phyloP scores from a whole-genome alignment of 2,329 filamentous ascomycete species.

The Trichophyton rubrum region DNA sequence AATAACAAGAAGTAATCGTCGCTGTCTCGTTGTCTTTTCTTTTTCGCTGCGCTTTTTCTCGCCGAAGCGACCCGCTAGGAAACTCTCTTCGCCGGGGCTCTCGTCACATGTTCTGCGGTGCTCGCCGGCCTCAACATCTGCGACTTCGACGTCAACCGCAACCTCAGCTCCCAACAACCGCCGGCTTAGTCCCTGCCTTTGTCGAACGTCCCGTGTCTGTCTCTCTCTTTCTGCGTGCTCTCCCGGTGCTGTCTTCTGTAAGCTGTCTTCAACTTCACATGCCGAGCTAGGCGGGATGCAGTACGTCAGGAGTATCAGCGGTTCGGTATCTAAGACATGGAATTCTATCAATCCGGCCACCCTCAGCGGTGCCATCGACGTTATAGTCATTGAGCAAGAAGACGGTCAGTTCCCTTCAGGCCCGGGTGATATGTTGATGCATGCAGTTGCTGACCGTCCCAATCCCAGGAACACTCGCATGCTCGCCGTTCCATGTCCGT shows the following conservation, averaged over 20 bases:
- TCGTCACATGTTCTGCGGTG: background rate
- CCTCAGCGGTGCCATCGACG: constrained; percentile 93
- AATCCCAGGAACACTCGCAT: constrained; percentile 52
- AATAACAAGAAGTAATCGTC: background rate
- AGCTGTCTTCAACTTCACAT: background rate
- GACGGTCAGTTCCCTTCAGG: constrained; percentile 49
- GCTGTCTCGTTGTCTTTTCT: background rate
- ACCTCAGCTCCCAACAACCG: too few species aligned
- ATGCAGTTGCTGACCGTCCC: constrained; percentile 8
- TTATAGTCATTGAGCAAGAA: constrained; percentile 93
- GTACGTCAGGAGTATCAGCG: constrained; percentile 91
- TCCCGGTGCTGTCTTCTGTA: background rate
- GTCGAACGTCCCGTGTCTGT: background rate
- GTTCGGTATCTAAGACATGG: constrained; percentile 96
- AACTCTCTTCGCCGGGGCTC: background rate
- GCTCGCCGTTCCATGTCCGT: constrained; percentile 95
- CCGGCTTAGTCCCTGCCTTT: background rate
- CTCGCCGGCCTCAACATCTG: background rate
- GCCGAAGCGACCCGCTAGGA: background rate
- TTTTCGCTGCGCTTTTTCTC: background rate
- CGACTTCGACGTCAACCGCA: background rate
- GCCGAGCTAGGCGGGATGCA: constrained; percentile 53
- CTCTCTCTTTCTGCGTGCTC: background rate
- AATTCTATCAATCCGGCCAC: constrained; percentile 98
- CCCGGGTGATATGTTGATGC: background rate